Evolutionary conservation across 208 protist genomes (phyloP).

Genomic region (Leishmania braziliensis): DNA sequence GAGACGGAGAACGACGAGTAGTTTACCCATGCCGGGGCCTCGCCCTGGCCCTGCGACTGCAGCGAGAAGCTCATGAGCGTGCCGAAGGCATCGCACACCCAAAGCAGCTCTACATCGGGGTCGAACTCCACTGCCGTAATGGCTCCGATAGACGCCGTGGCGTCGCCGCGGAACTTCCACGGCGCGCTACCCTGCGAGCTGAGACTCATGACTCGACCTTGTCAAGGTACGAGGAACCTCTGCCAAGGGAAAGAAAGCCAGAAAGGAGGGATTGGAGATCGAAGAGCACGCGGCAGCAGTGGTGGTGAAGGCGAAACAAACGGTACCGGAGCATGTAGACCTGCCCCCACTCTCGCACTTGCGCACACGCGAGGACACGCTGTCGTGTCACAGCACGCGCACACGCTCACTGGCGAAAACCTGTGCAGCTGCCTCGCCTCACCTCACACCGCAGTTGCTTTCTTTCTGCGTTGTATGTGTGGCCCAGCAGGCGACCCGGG

Average conservation of each 20-base stretch:
- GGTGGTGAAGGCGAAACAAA: not conserved
- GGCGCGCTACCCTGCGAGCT: conserved; percentile 34
- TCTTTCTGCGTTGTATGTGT: not conserved
- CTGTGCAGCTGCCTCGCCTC: not conserved
- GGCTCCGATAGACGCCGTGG: conserved; percentile 59
- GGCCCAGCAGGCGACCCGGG: not conserved
- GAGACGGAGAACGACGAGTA: conserved; percentile 86
- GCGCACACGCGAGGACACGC: not conserved
- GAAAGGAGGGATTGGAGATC: not conserved
- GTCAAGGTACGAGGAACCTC: not conserved
- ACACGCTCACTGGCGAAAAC: not conserved
- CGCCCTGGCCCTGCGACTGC: conserved; percentile 54
- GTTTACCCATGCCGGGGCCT: conserved; percentile 66
- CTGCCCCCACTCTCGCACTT: not conserved
- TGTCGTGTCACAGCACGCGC: not conserved
- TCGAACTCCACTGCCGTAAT: conserved; percentile 90
- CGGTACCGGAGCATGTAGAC: not conserved
- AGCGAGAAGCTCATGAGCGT: conserved; percentile 81
- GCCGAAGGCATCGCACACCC: conserved; percentile 82
- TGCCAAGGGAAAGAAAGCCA: not conserved
- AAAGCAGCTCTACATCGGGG: conserved; percentile 85
- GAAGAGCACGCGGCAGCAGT: not conserved
- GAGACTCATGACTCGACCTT: conserved; percentile 22
- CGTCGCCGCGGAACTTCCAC: conserved; percentile 78
- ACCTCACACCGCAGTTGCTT: not conserved